Percentiles rank a stretch among this genome's conserved stretches.
These are phyloP conservation scores for Globisporangium solare DNA, from an alignment of 352 stramenopile genomes.

Conservation along the genomic window DNA sequence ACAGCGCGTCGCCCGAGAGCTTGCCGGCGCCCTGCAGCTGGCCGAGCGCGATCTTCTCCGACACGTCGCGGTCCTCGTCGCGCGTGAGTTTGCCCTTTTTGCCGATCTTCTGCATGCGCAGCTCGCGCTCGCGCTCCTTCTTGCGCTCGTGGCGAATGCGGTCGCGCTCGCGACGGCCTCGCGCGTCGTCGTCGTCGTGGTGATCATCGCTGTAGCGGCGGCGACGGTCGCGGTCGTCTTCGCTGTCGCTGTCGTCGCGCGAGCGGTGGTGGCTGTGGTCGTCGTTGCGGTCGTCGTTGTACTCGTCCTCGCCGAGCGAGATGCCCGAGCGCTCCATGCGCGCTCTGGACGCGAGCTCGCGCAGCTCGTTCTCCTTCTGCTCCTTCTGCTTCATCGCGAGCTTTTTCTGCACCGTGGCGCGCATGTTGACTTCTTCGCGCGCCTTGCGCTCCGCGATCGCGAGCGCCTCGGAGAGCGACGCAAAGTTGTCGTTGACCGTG, in stretches of 20 bases:
- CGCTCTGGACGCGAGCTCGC: conserved; percentile 91
- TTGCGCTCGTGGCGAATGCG: conserved; percentile 90
- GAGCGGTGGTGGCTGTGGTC: conserved; percentile 10
- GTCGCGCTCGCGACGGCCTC: conserved; percentile 38
- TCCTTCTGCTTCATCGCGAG: conserved; percentile 92
- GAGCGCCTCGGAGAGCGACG: conserved; percentile 94
- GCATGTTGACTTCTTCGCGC: conserved; percentile 95
- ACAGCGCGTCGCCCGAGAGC: conserved; percentile 85
- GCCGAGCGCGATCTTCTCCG: conserved; percentile 98
- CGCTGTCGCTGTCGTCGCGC: conserved; percentile 15
- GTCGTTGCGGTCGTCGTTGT: conserved; percentile 19
- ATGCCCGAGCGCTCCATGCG: conserved; percentile 89
- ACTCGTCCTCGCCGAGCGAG: conserved; percentile 26
- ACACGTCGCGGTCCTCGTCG: conserved; percentile 96
- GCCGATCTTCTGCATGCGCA: conserved; percentile 94
- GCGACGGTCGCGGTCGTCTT: conserved; percentile 15
- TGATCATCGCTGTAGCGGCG: conserved; percentile 83
- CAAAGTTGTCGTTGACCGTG: conserved; percentile 99
- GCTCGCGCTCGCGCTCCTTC: conserved; percentile 91
- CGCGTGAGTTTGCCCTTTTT: conserved; percentile 89
- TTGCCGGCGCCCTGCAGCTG: conserved; percentile 89
- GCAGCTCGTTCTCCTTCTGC: conserved; percentile 94
- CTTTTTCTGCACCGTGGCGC: conserved; percentile 87
- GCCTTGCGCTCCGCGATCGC: conserved; percentile 98
- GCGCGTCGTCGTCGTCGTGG: conserved; percentile 34